Evolutionary conservation across 352 stramenopile genomes (phyloP), one percentile per base, ranked within the genome.

Genomic region (Blastocystis sp.): DNA sequence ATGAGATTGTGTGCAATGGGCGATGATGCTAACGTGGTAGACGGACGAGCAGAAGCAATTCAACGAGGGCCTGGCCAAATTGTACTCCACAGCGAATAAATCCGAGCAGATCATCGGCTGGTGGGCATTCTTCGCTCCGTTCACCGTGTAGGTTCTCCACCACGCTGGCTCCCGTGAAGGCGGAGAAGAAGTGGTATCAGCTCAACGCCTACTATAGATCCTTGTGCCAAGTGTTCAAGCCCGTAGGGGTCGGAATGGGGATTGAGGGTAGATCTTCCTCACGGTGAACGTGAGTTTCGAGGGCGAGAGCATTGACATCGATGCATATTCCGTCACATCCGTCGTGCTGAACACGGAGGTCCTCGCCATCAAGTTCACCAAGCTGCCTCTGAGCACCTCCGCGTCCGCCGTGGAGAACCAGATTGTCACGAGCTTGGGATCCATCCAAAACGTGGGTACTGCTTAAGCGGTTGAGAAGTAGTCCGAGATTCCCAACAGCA

Each of bases 121-220:
- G 71, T 81, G 21, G 71, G 54, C 10, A 17, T 11, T 21, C 21
- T 64, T 65, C 19, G 19, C 24, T 81, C 19, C 14, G 14, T 9
- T 81, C 11, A 34, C 38, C 3, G 6, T 21, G 28, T 81, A 81
- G 71, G 71, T 81, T 81, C 48, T 63, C 71, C 11, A 81, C 71
- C 3, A 21, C 66, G 3, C 34, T 42, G 21, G 9, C 38, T 24
- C 71, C 71, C 3, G 45, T 81, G 0, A 17, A 10, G 4, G 48
- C 48, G 28, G 24, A 64, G 71, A 40, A 81, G 43, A 66, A 64
- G 1, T 81, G 71, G 71, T 81, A 66, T 38, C 28, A n/a, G n/a
- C 48, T 81, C 28, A 81, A 81, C 28, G 54, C 34, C 24, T 81
- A 81, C 45, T 81, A 81, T 45, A 63, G 71, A 65, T n/a, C 40